Evolutionary conservation across 257 asterid genomes (phyloP), one percentile per base, ranked within the genome.

Genomic region (Fraxinus anomala): DNA sequence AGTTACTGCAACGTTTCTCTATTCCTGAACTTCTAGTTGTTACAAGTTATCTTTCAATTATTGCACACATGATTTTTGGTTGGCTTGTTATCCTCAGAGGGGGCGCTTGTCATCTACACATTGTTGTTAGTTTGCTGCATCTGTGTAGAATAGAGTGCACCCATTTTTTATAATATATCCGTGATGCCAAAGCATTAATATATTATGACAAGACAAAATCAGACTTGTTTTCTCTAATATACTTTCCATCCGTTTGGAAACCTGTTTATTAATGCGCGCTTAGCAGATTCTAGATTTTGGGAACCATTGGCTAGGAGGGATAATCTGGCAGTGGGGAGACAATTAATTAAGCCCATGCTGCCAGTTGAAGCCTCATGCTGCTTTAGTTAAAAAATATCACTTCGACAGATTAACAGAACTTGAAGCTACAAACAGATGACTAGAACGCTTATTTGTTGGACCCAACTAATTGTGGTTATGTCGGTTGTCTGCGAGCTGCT

Each of bases 391-490:
- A 51, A 23, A 31, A 30, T 68, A 26, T 6, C 75, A 26, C 69
- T 39, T 36, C 1, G 44, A 51, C 28, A 14, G 47, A 74, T 7
- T 54, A 11, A 3, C 5, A 33, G 19, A 33, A 61, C 33, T 21
- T 21, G 40, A 74, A 59, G 26, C 70, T 63, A 63, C 33, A 26
- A 76, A 40, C 63, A 66, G 21, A 75, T 65, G 72, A 77, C 69
- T 76, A 13, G 73, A 75, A 81, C 26, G 13, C 47, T 79, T 77
- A 42, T 47, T 63, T 79, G 63, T 65, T 70, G 65, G 70, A 2
- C 69, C 65, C 70, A 68, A 68, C 73, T 36, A 56, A 66, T 49
- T 76, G 40, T 76, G 23, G 74, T 34, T 70, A 36, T 80, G 75
- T 70, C 76, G 31, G 54, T 63, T 81, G 54, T 76, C 42, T 68